phyloP scores from a whole-genome alignment of 1,284 basidiomycete species.

The Heterobasidion occidentale region DNA sequence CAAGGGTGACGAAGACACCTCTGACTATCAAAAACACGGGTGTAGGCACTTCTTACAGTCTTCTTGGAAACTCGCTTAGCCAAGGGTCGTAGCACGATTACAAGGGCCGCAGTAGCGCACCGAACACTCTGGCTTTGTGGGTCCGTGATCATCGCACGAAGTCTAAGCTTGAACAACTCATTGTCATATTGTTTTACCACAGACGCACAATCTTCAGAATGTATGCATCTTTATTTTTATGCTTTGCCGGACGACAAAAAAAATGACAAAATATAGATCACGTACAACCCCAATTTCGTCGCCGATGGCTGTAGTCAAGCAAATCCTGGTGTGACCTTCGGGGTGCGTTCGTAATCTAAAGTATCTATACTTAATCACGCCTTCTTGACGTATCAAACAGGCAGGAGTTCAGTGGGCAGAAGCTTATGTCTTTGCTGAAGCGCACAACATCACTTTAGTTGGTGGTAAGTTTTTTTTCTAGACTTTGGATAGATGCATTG shows the following conservation, averaged over 20 bases:
- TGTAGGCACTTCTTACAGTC: conserved; percentile 18
- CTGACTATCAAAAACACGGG: conserved; percentile 44
- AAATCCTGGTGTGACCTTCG: conserved; percentile 1
- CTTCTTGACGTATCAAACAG: conserved; percentile 12
- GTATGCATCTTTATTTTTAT: not conserved
- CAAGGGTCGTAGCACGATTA: conserved; percentile 11
- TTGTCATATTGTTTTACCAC: not conserved
- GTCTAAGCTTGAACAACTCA: not conserved
- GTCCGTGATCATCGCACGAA: not conserved
- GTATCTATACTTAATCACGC: not conserved
- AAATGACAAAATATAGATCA: conserved; percentile 1
- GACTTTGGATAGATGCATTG: not conserved
- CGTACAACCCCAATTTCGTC: conserved; percentile 1
- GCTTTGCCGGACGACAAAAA: not conserved
- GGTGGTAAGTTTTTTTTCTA: conserved; percentile 14
- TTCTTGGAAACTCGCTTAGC: not conserved
- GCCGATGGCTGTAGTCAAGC: conserved; percentile 1
- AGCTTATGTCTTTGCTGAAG: conserved; percentile 24
- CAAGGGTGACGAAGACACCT: conserved; percentile 27
- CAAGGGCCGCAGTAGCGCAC: conserved; percentile 13
- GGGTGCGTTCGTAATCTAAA: not conserved
- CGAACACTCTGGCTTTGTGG: conserved; percentile 12
- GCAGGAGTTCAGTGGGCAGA: conserved; percentile 34
- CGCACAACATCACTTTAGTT: conserved; percentile 21
- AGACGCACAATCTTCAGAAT: conserved; percentile 6